Conservation (phyloP, 108 stramenopile species). For the Aurantiochytrium sp. region DNA sequence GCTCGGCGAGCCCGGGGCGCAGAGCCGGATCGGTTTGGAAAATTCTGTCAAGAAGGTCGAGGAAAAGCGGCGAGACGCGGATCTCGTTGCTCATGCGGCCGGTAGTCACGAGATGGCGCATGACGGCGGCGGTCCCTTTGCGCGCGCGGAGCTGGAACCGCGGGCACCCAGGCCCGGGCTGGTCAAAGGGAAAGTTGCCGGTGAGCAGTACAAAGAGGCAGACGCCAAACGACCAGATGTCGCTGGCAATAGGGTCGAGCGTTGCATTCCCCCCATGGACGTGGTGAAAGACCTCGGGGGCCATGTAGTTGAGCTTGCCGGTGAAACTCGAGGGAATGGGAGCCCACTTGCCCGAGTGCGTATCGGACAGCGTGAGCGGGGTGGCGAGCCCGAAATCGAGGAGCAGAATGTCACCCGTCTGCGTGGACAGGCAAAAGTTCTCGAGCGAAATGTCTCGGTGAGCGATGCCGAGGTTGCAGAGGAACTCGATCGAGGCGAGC, state of each 20-base stretch:
- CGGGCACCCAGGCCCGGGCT: not conserved
- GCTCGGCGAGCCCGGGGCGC: not conserved
- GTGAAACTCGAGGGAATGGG: not conserved
- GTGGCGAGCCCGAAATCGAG: not conserved
- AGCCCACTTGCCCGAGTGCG: not conserved
- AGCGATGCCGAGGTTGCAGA: not conserved
- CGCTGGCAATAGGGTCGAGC: not conserved
- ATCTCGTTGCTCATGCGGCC: not conserved
- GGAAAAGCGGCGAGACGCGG: not conserved
- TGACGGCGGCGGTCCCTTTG: not conserved
- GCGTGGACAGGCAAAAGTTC: not conserved
- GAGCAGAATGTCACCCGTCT: not conserved
- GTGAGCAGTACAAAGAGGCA: not conserved
- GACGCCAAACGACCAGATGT: constrained; percentile 7
- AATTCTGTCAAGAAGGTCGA: not conserved
- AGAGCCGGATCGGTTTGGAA: not conserved
- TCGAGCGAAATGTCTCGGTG: constrained; percentile 14
- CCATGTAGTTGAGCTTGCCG: constrained; percentile 21
- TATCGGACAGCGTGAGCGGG: not conserved
- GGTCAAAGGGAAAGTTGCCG: not conserved
- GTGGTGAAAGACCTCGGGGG: not conserved
- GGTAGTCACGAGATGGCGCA: not conserved
- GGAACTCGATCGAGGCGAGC: constrained; percentile 3
- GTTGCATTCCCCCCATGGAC: not conserved
- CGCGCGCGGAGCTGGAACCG: not conserved